A percentile compares a stretch with the other conserved stretches of the same genome.
phyloP scores from a whole-genome alignment of 345 rosid species.

The Toxicodendron radicans region DNA sequence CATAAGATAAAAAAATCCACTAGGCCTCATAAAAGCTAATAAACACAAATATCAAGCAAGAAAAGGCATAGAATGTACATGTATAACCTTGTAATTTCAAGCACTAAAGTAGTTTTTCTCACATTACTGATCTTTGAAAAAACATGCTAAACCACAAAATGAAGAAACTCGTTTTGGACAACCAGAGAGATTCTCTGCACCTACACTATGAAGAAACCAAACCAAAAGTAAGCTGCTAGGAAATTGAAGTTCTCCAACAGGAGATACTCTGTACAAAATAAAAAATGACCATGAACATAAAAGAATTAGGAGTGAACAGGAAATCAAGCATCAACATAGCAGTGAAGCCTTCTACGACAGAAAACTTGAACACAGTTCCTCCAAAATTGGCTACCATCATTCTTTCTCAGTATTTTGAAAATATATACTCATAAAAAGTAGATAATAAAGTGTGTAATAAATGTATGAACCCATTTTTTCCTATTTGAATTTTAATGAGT shows the following conservation, averaged over 20 bases:
- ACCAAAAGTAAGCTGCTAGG: constrained; percentile 11
- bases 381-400: background rate
- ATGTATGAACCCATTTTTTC: background rate
- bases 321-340: background rate
- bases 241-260: too few relatives aligned
- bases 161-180: constrained; percentile 15
- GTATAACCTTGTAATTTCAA: constrained; percentile 17
- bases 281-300: too few relatives aligned
- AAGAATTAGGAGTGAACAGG: too few relatives aligned
- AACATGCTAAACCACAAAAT: constrained; percentile 11
- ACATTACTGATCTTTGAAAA: constrained; percentile 21
- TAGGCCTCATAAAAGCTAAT: background rate
- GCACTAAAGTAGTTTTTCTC: constrained; percentile 17
- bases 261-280: too few relatives aligned
- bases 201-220: too few relatives aligned
- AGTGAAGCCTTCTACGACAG: constrained; percentile 3
- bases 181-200: constrained; percentile 1
- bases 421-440: background rate
- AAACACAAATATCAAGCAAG: background rate
- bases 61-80: constrained; percentile 25
- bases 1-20: background rate
- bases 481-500: background rate
- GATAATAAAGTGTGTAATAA: background rate
- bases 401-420: background rate
- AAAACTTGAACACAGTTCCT: background rate